Base-by-base conservation (phyloP, 108 stramenopile species). In the Conticribra guillardii region DNA sequence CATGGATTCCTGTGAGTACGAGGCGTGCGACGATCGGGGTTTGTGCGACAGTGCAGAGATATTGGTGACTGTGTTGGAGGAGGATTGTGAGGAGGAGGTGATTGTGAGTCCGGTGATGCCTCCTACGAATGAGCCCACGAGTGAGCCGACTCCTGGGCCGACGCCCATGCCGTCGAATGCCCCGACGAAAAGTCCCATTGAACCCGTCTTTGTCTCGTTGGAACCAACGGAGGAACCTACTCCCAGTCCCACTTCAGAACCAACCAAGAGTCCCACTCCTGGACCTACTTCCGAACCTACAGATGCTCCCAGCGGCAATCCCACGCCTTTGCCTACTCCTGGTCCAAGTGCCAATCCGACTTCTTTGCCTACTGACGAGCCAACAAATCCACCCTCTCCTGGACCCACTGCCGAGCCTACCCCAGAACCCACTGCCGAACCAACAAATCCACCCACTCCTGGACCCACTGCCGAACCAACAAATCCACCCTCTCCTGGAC, bases 41-140 rank as follows among this genome's bases (percentile, higher is more conserved):
- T 17, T 58, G 23, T 73, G 72, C 31, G 72, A 64, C 32, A 46
- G 27, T 45, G 72, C 72, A 5, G 57, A 19, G 9, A 73, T 64
- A 8, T 37, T 21, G 0, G 34, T 73, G 22, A 41, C 31, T 8
- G 29, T 73, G 0, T 30, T 37, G 17, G 72, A 61, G 0, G 46
- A 41, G 21, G 61, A 46, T 1, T 73, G 72, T 24, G 56, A 65
- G 16, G 37, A 29, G 14, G 48, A 56, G 1, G 7, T 17, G 28
- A 52, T n/a, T 31, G 5, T 32, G 18, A n/a, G 16, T 30, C 56
- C 64, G 1, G 27, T 26, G 64, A 31, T 17, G 17, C 17, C 31
- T 2, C 56, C 56, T 2, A 31, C 26, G 5, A 23, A 17, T 28
- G 30, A 27, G 17, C 56, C 56, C 15, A 8, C 17, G n/a, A 29